phyloP scores from a whole-genome alignment of 768 basidiomycete genomes.

The Mycena galopus region DNA sequence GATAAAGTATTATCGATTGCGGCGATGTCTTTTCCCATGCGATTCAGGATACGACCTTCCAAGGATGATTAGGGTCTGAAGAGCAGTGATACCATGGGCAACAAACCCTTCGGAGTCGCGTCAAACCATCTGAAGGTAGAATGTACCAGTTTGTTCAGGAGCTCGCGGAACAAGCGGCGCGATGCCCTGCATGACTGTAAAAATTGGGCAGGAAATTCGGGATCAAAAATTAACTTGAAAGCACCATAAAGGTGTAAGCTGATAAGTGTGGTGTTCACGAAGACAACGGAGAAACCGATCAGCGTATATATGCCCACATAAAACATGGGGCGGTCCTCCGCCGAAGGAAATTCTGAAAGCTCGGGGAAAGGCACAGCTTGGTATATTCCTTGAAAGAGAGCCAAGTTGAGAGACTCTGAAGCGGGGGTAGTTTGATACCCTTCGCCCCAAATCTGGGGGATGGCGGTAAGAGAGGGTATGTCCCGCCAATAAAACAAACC shows the following conservation, averaged over 20 bases:
- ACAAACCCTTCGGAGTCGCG: not conserved
- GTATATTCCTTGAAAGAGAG: slow-evolving; percentile 32
- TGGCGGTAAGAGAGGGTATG: not conserved
- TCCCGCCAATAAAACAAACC: slow-evolving; percentile 16
- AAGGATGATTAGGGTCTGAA: not conserved
- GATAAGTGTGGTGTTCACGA: slow-evolving; percentile 73
- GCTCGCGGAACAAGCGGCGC: not conserved
- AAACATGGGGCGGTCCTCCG: slow-evolving; percentile 50
- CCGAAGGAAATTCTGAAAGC: slow-evolving; percentile 45
- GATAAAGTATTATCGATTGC: not conserved
- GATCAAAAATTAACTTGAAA: not conserved
- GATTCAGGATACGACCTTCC: not conserved
- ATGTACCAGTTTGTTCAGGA: not conserved
- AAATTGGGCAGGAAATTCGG: not conserved
- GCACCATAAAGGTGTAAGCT: not conserved
- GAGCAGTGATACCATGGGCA: not conserved
- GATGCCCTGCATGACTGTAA: not conserved
- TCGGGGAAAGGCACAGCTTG: not conserved
- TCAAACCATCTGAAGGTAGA: not conserved
- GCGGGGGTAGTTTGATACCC: slow-evolving; percentile 3
- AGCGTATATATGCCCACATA: slow-evolving; percentile 76
- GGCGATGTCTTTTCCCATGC: not conserved
- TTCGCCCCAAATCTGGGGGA: slow-evolving; percentile 10
- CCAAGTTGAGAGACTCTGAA: slow-evolving; percentile 30
- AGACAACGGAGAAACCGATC: slow-evolving; percentile 59